Base-by-base conservation (phyloP, 1,139 yeast genomes). In the Pichiaceae sp. region DNA sequence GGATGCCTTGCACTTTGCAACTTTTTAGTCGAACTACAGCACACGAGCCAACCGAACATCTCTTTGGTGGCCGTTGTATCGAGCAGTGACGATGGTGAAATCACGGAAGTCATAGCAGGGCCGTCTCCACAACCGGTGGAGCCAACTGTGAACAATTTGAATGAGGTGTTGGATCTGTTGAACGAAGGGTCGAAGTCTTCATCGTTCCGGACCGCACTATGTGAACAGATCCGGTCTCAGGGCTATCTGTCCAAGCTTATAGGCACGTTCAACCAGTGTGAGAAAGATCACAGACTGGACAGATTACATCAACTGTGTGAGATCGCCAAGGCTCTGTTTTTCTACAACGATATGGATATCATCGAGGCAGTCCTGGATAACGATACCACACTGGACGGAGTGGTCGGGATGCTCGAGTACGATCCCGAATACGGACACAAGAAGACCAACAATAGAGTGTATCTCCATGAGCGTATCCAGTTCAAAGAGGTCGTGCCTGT, bases 1-100 rank as follows among this genome's bases (percentile, higher is more conserved):
- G 97, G 97, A 0, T 91, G 98, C 57, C 74, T 84, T 14, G 75
- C 78, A 14, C 57, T 89, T 34, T 86, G 96, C 56, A 91, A 85
- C 37, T 87, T 85, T 52, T 70, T 87, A 30, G 73, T 84, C 17
- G 69, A 68, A 40, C 78, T 78, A 2, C 94, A 83, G 52, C 77
- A 73, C 44, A 64, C 66, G 35, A 47, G 72, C 17, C 83, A 84
- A 44, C 83, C 80, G 3, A 70, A 72, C 33, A 84, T 86, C 8
- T 79, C 91, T 3, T 63, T 86, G 16, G 78, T 82, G 37, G 81
- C 86, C 30, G 85, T 84, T 11, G 66, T 78, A 35, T 75, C 85
- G 12, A 68, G 66, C 37, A 53, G 50, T 4, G 48, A 47, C 16
- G 59, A 52, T 34, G 60, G 62, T 15, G 93, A 70, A 52, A 63